Base-by-base conservation (phyloP, 768 basidiomycete genomes). In the Hygrophoropsis aurantiaca region DNA sequence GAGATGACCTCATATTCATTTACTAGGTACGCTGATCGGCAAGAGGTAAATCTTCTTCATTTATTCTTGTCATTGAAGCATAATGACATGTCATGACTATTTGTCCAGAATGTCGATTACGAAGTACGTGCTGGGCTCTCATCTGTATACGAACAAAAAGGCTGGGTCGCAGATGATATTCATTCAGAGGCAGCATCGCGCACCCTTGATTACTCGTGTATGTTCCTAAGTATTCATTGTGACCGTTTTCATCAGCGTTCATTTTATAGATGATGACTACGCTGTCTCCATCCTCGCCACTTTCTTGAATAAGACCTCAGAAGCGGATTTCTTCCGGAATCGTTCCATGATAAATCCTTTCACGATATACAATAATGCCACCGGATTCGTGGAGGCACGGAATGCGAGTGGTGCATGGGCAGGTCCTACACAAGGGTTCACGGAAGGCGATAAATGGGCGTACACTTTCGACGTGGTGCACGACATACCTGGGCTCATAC, bases 341-440 rank as follows among this genome's bases (percentile, higher is more conserved):
- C 77, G 90, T 9, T 73, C 85, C 0, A 68, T 77, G 59, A 62
- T 64, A 2, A 73, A 70, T 9, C 81, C 86, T 0, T 84, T 82
- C 59, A 77, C 74, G 0, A 64, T 92, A 11, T 93, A 78, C 70
- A 92, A 91, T 55, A 44, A 50, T 16, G 42, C 27, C 4, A 88
- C 84, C 0, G 85, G 85, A 1, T 91, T 91, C 59, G 90, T 93
- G 85, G 87, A 91, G 57, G 89, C 87, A 1, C 74, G 84, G 39
- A 82, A 85, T 46, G 72, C 73, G 11, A 74, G 78, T 55, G 88
- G 88, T 0, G 65, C 71, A 10, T 90, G 84, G 84, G 88, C 88
- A 3, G 87, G 90, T 8, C 74, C 76, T 8, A 74, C 79, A 50
- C 73, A 66, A 11, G 90, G 90, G 0, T 93, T 87, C 85, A 92